Evolutionary conservation across 2,329 filamentous ascomycete species (phyloP), one percentile per base, ranked within the genome.

Genomic region (Neofusicoccum kwambonambiense): DNA sequence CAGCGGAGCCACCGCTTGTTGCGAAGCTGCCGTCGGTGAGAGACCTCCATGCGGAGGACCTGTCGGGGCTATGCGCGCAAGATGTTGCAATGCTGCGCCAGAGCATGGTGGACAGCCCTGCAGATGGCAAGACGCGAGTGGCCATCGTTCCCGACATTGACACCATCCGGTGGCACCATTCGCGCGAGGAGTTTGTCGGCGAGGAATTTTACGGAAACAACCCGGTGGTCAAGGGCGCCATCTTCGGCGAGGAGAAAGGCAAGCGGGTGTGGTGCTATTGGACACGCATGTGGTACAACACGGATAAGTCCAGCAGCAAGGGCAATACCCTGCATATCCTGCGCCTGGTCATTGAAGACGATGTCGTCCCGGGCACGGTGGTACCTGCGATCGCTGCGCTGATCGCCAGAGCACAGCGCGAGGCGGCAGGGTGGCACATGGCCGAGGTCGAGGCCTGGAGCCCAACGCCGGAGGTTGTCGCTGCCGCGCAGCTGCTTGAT

Each of bases 391-490:
- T 96, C 66, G 81, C 83, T 42, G 84, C 85, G 2, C 83, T 97
- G 31, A 74, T 96, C 50, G 77, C 79, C 47, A 80, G 88, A 50
- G 93, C 92, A 4, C 87, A 89, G 71, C 78, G 78, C 8, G 87
- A 96, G 76, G 93, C 93, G 1, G 78, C 81, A 3, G 81, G 86
- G 64, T 96, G 91, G 90, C 80, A 85, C 50, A 87, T 92, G 79
- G 81, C 83, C 45, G 83, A 86, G 51, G 86, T 97, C 3, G 85
- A 93, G 74, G 81, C 94, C 60, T 98, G 94, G 94, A 96, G 95
- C 73, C 93, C 93, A 0, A 84, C 84, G 3, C 79, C 85, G 74
- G 74, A 73, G 67, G 75, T 77, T 12, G 64, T 83, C 35, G 75
- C 76, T 34, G 82, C 79, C 47, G 80, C 77, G 11, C 71, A 73